Evolutionary conservation across 169 alveolate species (phyloP), one percentile per base, ranked within the genome.

Genomic region (Neospora caninum): DNA sequence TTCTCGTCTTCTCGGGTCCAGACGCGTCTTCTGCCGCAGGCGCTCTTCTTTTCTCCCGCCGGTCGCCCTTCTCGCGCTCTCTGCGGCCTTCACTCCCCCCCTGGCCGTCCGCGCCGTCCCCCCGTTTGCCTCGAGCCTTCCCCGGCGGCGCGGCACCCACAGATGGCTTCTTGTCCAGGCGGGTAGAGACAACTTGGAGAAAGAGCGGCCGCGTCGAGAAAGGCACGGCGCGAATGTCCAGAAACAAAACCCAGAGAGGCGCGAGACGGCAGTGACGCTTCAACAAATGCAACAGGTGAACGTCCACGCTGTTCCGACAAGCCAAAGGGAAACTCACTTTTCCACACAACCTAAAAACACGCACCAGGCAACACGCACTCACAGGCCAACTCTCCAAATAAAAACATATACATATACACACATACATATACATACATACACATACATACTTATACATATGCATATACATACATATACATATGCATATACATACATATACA

Each of bases 131-230:
- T 7, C 22, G 58, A 49, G 22, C 58, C 13, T 49, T 13, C 58
- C 22, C 58, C 58, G 58, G 58, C 58, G 34, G 20, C 73, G 25
- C 34, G 31, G 73, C 31, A 9, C 34, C 73, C 73, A 29, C 7
- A 22, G 20, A 64, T 0, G 73, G 1, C 73, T n/a, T 78, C 45
- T 78, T 78, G 20, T 78, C 86, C 7, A 78, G 42, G 29, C 41
- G 86, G 9, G 86, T 18, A 20, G 86, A 20, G 86, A 78, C 86
- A 16, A 43, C 89, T 42, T 43, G 53, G n/a, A 82, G 43, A 42
- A 82, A 82, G 67, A 41, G 69, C 29, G 67, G 89, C 41, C 89
- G 89, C 34, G 39, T 31, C n/a, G 89, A 82, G 36, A 41, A 42
- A 4, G 89, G 36, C 54, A 42, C 64, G 6, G 53, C 89, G 53